Evolutionary conservation across 768 basidiomycete species (phyloP).

Genomic region (Rhizopogon rudus): DNA sequence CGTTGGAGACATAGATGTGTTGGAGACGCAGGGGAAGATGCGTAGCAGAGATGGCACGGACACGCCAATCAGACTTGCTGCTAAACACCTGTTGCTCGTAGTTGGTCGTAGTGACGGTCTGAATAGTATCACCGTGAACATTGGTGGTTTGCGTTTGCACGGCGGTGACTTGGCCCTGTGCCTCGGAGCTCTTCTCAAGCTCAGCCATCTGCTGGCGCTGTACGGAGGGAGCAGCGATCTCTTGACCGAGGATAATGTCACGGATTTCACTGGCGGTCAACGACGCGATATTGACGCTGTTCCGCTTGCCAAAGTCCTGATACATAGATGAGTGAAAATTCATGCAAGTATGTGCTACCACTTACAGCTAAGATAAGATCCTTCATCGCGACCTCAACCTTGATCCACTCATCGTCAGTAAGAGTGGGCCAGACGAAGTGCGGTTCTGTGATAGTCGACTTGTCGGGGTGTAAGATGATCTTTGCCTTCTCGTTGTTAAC

Average conservation of each 20-base stretch:
- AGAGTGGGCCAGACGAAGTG: conserved; percentile 98
- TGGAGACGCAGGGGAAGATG: conserved; percentile 94
- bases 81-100: conserved; percentile 99
- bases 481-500: conserved; percentile 99
- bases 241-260: conserved; percentile 98
- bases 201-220: conserved; percentile 99
- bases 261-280: conserved; percentile 94
- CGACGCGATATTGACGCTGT: conserved; percentile 97
- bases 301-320: conserved; percentile 96
- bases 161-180: conserved; percentile 92
- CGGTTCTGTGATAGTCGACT: conserved; percentile 93
- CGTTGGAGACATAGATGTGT: conserved; percentile 98
- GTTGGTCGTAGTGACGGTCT: conserved; percentile 85
- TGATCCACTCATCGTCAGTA: conserved; percentile 95
- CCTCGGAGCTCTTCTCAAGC: conserved; percentile 93
- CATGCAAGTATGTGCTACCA: neutral
- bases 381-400: conserved; percentile 98
- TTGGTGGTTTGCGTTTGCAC: conserved; percentile 98
- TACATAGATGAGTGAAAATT: conserved; percentile 11
- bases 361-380: conserved; percentile 87
- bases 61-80: conserved; percentile 99
- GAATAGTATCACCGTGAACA: conserved; percentile 93
- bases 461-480: conserved; percentile 96
- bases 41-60: conserved; percentile 95
- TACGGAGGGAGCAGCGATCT: conserved; percentile 91